Base-by-base conservation (phyloP, 257 asterid species). In the Solanum corneliomulleri region DNA sequence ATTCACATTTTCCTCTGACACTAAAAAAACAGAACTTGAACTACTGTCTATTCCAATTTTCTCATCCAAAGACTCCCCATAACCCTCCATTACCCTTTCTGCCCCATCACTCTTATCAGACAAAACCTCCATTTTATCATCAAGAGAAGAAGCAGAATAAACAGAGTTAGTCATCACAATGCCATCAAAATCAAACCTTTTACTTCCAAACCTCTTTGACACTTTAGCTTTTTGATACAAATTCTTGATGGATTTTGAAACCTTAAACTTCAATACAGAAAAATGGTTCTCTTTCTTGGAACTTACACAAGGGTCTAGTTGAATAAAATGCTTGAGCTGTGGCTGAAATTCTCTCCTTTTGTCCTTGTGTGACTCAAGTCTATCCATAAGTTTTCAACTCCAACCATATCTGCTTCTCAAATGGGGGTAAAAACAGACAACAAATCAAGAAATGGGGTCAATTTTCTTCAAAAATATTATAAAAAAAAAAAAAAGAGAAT, bases 91-190 rank as follows among this genome's bases (percentile, higher is more conserved):
- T 31, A 70, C 5, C 25, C 77, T 41, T 69, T 15, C 76, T 6
- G 23, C 15, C 9, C 76, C 42, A 8, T 70, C 74, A 68, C 9
- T 27, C 74, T 14, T 49, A 27, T 84, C 68, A 27, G 47, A 49
- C 47, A 68, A 62, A 44, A 83, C 88, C 86, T 86, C 94, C 95
- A 91, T 91, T 58, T 89, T 87, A 21, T 82, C 91, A 69, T 88
- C 92, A 56, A 88, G 87, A 11, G 94, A 91, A 88, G 94, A 91
- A 88, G 89, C 94, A 33, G 94, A 91, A 86, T 88, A 95, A 25
- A 75, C 88, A 62, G 95, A 91, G 90, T 91, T 92, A 86, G 91
- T 89, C 45, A 91, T 92, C 21, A 93, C 87, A 91, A 91, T 88
- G 20, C 95, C 94, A 88, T 91, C 93, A 89, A 93, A 91, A 35